phyloP scores from a whole-genome alignment of 192 early-diverging fungal genomes.

The Umbelopsis isabellina region DNA sequence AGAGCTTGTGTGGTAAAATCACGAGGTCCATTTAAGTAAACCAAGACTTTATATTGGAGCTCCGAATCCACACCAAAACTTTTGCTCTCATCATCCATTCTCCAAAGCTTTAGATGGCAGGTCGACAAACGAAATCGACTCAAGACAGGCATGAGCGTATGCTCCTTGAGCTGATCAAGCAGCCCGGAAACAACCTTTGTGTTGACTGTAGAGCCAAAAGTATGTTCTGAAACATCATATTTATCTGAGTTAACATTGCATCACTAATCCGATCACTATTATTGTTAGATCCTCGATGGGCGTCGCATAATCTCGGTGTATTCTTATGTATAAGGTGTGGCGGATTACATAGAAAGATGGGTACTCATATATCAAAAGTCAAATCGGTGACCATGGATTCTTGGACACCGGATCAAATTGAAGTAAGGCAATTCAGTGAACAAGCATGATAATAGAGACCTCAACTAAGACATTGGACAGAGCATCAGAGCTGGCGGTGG shows the following conservation, averaged over 20 bases:
- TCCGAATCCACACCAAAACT: constrained; percentile 11
- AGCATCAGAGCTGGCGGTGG: constrained; percentile 56
- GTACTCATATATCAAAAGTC: constrained; percentile 90
- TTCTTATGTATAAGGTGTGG: constrained; percentile 95
- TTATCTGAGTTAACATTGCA: not conserved
- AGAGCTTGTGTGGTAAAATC: not conserved
- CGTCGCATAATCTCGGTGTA: constrained; percentile 88
- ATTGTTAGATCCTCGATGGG: constrained; percentile 78
- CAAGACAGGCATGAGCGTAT: constrained; percentile 72
- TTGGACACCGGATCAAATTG: constrained; percentile 87
- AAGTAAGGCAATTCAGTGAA: constrained; percentile 48
- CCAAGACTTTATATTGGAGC: not conserved
- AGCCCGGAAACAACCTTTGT: constrained; percentile 71
- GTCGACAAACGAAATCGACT: constrained; percentile 34
- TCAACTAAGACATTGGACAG: constrained; percentile 27
- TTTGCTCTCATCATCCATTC: constrained; percentile 13
- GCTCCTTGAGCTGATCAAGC: constrained; percentile 67
- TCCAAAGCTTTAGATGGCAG: constrained; percentile 13
- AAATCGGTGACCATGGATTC: constrained; percentile 88
- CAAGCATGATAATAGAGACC: not conserved
- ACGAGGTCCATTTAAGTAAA: not conserved
- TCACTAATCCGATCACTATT: not conserved
- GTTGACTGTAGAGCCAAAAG: constrained; percentile 78
- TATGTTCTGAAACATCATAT: constrained; percentile 34
- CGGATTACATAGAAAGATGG: constrained; percentile 79